Evolutionary conservation across 2,329 filamentous ascomycete species (phyloP).

Genomic region (Xylariaceae sp.): DNA sequence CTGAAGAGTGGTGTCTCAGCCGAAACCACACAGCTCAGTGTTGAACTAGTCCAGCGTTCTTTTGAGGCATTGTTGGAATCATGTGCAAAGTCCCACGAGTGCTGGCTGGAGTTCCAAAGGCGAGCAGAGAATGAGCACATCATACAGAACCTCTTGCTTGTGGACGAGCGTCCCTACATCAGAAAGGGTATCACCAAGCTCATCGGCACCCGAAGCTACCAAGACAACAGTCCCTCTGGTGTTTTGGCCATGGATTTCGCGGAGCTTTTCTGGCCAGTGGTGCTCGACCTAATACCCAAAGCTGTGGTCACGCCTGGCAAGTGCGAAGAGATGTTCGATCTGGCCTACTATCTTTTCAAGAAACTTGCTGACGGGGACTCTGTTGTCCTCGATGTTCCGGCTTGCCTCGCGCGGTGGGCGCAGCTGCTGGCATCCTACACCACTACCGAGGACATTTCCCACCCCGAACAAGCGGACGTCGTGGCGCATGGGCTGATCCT

Average conservation of each 20-base stretch:
- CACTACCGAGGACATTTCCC: slow-evolving; percentile 28
- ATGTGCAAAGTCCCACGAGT: slow-evolving; percentile 28
- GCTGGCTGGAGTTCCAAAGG: slow-evolving; percentile 31
- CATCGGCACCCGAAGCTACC: slow-evolving; percentile 19
- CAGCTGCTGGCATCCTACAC: slow-evolving; percentile 18
- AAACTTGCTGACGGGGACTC: slow-evolving; percentile 21
- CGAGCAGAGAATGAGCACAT: slow-evolving; percentile 21
- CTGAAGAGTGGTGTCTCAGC: slow-evolving; percentile 14
- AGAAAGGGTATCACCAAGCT: slow-evolving; percentile 28
- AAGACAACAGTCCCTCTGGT: slow-evolving; percentile 15
- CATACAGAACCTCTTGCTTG: slow-evolving; percentile 29
- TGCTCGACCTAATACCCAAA: slow-evolving; percentile 28
- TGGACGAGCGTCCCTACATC: slow-evolving; percentile 28
- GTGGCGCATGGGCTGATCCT: slow-evolving; percentile 29
- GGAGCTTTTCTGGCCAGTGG: slow-evolving; percentile 39
- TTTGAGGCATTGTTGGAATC: slow-evolving; percentile 34
- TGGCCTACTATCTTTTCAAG: slow-evolving; percentile 19
- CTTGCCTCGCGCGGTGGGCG: slow-evolving; percentile 18
- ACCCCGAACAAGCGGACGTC: slow-evolving; percentile 28
- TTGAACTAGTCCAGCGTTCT: slow-evolving; percentile 26
- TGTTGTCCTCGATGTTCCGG: slow-evolving; percentile 13
- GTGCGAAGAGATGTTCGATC: slow-evolving; percentile 34
- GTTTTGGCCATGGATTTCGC: slow-evolving; percentile 32
- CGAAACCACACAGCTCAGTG: slow-evolving; percentile 17
- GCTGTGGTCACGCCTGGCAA: slow-evolving; percentile 24